A percentile compares a stretch with the other conserved stretches of the same genome.
Conservation (phyloP, 345 rosid genomes). For the Mercurialis annua region DNA sequence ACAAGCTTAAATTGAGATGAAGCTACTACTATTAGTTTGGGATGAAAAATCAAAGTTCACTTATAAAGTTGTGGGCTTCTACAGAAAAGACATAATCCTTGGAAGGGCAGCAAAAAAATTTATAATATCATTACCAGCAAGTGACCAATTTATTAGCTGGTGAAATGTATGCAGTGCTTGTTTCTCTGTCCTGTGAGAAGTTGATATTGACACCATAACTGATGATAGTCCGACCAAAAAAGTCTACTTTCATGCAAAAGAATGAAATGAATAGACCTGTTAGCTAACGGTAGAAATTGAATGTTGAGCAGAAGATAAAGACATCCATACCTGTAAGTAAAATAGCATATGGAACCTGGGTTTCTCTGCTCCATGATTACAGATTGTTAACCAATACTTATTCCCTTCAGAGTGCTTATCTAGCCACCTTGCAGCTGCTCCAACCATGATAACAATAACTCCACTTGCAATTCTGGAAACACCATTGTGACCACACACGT, state of each 20-base stretch:
- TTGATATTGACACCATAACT: constrained; percentile 71
- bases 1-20: neutral
- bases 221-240: constrained; percentile 77
- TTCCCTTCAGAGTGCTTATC: constrained; percentile 59
- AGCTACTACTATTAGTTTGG: neutral
- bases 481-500: constrained; percentile 16
- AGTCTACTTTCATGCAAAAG: constrained; percentile 43
- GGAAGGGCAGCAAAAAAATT: constrained; percentile 5
- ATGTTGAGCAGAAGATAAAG: constrained; percentile 13
- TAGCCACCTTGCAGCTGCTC: constrained; percentile 75
- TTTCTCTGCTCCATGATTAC: constrained; percentile 42
- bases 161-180: constrained; percentile 72
- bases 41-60: neutral
- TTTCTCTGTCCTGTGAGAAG: constrained; percentile 82
- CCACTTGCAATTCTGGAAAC: constrained; percentile 72
- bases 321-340: constrained; percentile 56
- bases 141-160: constrained; percentile 78
- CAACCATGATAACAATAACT: constrained; percentile 54
- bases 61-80: neutral
- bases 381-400: constrained; percentile 66
- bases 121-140: constrained; percentile 53
- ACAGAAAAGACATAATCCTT: neutral
- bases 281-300: neutral
- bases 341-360: constrained; percentile 55
- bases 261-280: neutral